phyloP scores from a whole-genome alignment of 495 filamentous ascomycete genomes.

The Penicillium angulare region DNA sequence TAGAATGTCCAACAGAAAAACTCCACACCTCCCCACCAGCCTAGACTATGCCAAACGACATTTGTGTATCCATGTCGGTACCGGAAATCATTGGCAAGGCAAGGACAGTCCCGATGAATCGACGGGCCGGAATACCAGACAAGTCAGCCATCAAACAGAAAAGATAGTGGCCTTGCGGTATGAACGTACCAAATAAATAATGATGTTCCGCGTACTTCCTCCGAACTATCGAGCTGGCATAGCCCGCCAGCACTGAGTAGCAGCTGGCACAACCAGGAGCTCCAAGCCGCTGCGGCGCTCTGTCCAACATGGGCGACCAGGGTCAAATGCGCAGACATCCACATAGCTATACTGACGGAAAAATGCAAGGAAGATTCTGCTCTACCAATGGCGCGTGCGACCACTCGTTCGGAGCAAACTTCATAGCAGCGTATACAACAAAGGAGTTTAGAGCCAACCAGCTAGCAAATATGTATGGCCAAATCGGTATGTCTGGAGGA shows the following conservation, averaged over 20 bases:
- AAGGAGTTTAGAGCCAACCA: not conserved
- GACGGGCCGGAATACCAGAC: not conserved
- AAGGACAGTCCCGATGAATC: not conserved
- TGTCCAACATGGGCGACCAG: not conserved
- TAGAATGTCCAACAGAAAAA: not conserved
- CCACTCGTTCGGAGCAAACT: not conserved
- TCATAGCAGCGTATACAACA: not conserved
- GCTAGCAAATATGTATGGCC: not conserved
- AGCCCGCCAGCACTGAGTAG: not conserved
- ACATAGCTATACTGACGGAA: not conserved
- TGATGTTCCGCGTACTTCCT: not conserved
- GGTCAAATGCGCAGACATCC: no score
- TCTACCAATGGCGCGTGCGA: not conserved
- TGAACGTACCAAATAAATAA: not conserved
- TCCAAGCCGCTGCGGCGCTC: not conserved
- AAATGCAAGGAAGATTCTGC: not conserved
- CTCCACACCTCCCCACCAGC: not conserved
- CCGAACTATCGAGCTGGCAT: not conserved
- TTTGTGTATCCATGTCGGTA: not conserved
- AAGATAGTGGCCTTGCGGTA: not conserved
- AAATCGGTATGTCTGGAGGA: not conserved
- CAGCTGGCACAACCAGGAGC: not conserved
- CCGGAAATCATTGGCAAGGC: not conserved
- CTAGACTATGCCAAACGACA: not conserved
- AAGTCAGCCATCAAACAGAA: not conserved